Base-by-base conservation (phyloP, 257 asterid species). In the Jaltomata sinuosa region DNA sequence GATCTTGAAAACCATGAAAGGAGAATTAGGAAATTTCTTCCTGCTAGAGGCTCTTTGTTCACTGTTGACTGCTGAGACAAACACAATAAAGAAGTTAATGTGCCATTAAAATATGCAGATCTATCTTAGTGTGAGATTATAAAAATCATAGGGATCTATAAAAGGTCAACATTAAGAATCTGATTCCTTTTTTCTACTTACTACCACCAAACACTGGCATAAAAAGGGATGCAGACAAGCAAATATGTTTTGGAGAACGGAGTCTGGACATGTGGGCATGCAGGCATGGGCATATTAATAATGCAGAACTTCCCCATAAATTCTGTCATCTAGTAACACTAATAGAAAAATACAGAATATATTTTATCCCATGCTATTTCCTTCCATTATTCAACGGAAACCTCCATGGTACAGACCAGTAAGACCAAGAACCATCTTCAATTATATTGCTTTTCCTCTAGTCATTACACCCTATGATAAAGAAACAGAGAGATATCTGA, bases 261-360 rank as follows among this genome's bases (percentile, higher is more conserved):
- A 82, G 84, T 87, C 74, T 72, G 85, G 83, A 84, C 92, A 91
- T 87, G 91, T 89, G 93, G 64, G 21, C 84, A 69, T 80, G 82
- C 86, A 81, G 83, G 88, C 31, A 52, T 86, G 89, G 82, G 88
- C 87, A 82, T 57, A 79, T 74, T 69, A 85, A 83, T 79, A 65
- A 86, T 87, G 83, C 87, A 82, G 47, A 82, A 81, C 65, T 34
- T 83, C 79, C 80, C 54, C 61, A 67, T 53, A 65, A 79, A 71
- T 85, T 85, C 88, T 89, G 94, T 87, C 92, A 64, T 81, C 85
- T 91, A 85, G 81, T 81, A 53, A 61, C 67, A 62, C 83, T 77
- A 42, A 82, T 76, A 64, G 83, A 47, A 59, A 52, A 74, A 82
- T 74, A 45, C 36, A 25, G 6, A n/a, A 11, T 68, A 65, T 52